Percentiles rank a stretch among this genome's conserved stretches.
phyloP scores from a whole-genome alignment of 2,329 filamentous ascomycete species.

The Epichloe amarillans region DNA sequence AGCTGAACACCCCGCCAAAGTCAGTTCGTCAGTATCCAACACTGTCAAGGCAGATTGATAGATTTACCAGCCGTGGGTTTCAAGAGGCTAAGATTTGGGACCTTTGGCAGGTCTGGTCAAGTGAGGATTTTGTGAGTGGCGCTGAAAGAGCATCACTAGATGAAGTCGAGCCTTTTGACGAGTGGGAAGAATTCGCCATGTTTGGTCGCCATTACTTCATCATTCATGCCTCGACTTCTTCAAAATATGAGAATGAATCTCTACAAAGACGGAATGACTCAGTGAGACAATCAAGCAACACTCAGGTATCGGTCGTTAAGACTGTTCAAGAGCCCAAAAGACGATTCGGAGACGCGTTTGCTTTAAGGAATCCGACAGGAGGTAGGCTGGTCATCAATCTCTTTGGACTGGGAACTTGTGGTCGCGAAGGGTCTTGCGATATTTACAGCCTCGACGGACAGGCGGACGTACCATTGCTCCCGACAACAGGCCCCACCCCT shows the following conservation, averaged over 20 bases:
- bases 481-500: slow-evolving; percentile 18
- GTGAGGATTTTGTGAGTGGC: slow-evolving; percentile 48
- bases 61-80: slow-evolving; percentile 64
- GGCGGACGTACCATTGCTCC: slow-evolving; percentile 13
- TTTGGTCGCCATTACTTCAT: slow-evolving; percentile 79
- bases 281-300: neutral
- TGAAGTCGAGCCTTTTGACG: slow-evolving; percentile 71
- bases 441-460: slow-evolving; percentile 24
- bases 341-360: slow-evolving; percentile 46
- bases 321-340: slow-evolving; percentile 24
- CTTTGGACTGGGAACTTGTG: slow-evolving; percentile 31
- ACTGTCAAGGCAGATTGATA: slow-evolving; percentile 47
- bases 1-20: slow-evolving; percentile 65
- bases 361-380: slow-evolving; percentile 24
- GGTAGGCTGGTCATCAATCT: slow-evolving; percentile 30
- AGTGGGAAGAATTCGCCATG: slow-evolving; percentile 88
- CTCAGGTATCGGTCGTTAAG: slow-evolving; percentile 7
- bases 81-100: slow-evolving; percentile 45
- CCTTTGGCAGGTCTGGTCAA: slow-evolving; percentile 74
- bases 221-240: slow-evolving; percentile 38
- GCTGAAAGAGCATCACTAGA: slow-evolving; percentile 51
- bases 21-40: slow-evolving; percentile 59
- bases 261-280: too few species aligned
- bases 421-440: slow-evolving; percentile 36
- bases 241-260: neutral